Base-by-base conservation (phyloP, 2,329 filamentous ascomycete species). In the Colletotrichum magnum region DNA sequence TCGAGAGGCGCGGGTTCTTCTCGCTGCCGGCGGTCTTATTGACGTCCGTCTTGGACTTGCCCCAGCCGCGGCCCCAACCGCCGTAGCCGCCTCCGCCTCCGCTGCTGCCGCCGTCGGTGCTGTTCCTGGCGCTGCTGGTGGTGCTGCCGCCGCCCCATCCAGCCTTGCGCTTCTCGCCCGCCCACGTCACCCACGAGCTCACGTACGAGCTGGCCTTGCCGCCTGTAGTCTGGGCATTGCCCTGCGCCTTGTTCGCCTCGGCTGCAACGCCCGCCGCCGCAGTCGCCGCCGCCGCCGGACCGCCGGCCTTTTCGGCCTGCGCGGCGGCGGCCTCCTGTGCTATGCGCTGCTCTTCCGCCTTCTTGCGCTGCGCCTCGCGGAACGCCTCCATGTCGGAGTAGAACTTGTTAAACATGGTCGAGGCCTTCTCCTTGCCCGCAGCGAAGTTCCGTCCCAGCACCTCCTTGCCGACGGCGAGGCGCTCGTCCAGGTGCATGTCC, bases 401-500 rank as follows among this genome's bases (percentile, higher is more conserved):
- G 32, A 98, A 85, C 75, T 90, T 94, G 78, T 93, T 97, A 79
- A 98, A 94, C 45, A 96, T 92, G 5, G 90, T 92, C 21, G 92
- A 94, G 1, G 97, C 93, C 81, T 95, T 97, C 75, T 96, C 94
- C 64, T 93, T 91, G 0, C 96, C 95, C 0, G 92, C 94, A 4
- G 93, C 93, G n/a, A 98, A 79, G 75, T 97, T 95, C 69, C 95
- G 91, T n/a, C 94, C 94, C 2, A 98, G 86, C 0, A 92, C 93
- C 79, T 98, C 96, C 63, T 91, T 89, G 9, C 94, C 93, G 69
- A 93, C 91, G 1, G 93, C 92, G 68, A 98, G 90, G 9, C 93
- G 90, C 78, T 98, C 96, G 78, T 99, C 96, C 2, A 98, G 87
- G 78, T 98, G 95, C 57, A 98, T 87, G 70, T 98, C 95, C 73